A percentile compares a stretch with the other conserved stretches of the same genome.
Evolutionary conservation across 2,329 filamentous ascomycete genomes (phyloP).

Genomic region (Aspergillus brasiliensis): DNA sequence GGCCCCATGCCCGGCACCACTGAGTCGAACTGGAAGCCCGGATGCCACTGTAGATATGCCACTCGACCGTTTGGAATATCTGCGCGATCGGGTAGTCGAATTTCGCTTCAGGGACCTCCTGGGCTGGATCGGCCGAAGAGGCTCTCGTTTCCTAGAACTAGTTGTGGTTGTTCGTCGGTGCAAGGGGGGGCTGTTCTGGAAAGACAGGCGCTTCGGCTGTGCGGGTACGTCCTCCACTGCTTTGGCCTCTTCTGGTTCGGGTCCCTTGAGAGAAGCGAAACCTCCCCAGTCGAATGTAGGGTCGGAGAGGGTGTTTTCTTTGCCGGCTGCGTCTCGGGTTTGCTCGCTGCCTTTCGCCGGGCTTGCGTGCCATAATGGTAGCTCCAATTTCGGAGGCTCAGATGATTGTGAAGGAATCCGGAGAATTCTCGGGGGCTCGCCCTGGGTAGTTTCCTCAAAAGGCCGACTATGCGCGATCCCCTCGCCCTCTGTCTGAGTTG

Average conservation of each 20-base stretch:
- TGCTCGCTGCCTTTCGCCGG: conserved; percentile 27
- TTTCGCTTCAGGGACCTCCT: conserved; percentile 39
- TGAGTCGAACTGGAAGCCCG: conserved; percentile 42
- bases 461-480: conserved; percentile 31
- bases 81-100: conserved; percentile 36
- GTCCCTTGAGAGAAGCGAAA: conserved; percentile 28
- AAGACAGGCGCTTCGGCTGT: conserved; percentile 33
- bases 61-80: conserved; percentile 42
- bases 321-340: conserved; percentile 18
- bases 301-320: conserved; percentile 30
- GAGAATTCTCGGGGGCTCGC: conserved; percentile 25
- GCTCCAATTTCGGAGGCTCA: conserved; percentile 37
- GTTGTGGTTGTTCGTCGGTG: conserved; percentile 32
- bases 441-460: conserved; percentile 23
- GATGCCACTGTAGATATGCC: conserved; percentile 40
- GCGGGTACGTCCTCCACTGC: conserved; percentile 20
- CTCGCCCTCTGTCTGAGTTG: conserved; percentile 24
- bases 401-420: conserved; percentile 30
- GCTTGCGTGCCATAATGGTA: conserved; percentile 36
- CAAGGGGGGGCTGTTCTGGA: conserved; percentile 31
- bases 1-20: conserved; percentile 46
- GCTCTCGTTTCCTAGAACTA: conserved; percentile 36
- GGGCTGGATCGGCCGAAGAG: conserved; percentile 39
- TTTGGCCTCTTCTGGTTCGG: conserved; percentile 26
- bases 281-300: conserved; percentile 33